Percentiles rank a stretch among this genome's conserved stretches.
Conservation (phyloP, 345 rosid genomes). For the Gossypium turneri region DNA sequence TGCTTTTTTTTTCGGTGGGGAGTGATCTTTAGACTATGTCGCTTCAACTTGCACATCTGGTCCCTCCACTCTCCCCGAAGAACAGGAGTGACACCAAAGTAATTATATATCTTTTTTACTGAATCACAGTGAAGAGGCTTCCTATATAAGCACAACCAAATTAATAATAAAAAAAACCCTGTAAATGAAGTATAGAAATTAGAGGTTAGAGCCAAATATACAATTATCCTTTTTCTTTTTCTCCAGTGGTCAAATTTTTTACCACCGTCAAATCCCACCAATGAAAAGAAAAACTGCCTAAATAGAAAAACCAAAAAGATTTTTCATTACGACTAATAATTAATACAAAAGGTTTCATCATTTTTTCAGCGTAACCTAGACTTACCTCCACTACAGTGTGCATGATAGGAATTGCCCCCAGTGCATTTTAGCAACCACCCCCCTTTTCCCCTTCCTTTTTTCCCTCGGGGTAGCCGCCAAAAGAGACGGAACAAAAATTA, state of each 20-base stretch:
- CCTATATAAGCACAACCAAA: no score
- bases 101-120: no score
- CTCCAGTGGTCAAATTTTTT: not conserved
- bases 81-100: not conserved
- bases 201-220: constrained; percentile 2
- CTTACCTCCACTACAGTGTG: constrained; percentile 26
- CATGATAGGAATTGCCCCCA: constrained; percentile 27
- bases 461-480: not conserved
- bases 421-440: not conserved
- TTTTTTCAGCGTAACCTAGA: constrained; percentile 18
- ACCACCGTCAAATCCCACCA: not conserved
- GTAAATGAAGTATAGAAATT: not conserved
- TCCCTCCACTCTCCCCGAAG: not conserved
- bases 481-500: not conserved
- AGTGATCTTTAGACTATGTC: not conserved
- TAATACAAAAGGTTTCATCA: constrained; percentile 17
- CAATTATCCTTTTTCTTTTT: constrained; percentile 3
- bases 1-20: no score
- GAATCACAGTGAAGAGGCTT: not conserved
- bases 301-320: not conserved
- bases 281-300: not conserved
- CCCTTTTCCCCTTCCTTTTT: no score
- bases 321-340: constrained; percentile 12
- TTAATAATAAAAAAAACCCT: no score
- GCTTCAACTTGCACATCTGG: not conserved